phyloP scores from a whole-genome alignment of 148 eudicot species.

The Diospyros kaki region DNA sequence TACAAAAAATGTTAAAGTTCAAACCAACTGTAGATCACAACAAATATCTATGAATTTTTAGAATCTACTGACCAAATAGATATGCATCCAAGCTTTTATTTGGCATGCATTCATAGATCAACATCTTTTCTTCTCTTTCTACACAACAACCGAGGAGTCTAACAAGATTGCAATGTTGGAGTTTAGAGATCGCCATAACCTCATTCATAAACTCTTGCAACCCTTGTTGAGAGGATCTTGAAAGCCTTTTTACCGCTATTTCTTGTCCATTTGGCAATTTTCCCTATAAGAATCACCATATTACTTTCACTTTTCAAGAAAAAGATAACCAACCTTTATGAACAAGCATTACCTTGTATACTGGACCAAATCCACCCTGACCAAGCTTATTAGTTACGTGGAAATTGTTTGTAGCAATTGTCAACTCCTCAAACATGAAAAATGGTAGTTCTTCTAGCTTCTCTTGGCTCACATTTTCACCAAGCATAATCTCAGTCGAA shows the following conservation, averaged over 20 bases:
- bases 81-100: constrained; percentile 38
- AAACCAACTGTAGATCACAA: no score
- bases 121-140: constrained; percentile 30
- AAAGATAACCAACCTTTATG: background rate
- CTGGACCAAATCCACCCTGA: constrained; percentile 55
- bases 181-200: constrained; percentile 36
- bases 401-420: constrained; percentile 42
- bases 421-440: constrained; percentile 30
- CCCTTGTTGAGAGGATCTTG: constrained; percentile 35
- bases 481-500: constrained; percentile 3
- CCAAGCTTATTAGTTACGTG: constrained; percentile 33
- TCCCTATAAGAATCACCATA: constrained; percentile 25
- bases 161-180: constrained; percentile 50
- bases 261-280: constrained; percentile 24
- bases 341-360: constrained; percentile 33
- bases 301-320: background rate
- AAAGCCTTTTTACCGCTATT: constrained; percentile 37
- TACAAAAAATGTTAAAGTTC: background rate
- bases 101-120: constrained; percentile 46
- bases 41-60: no score
- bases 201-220: constrained; percentile 38
- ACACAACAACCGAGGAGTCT: constrained; percentile 38
- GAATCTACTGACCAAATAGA: constrained; percentile 32
- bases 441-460: constrained; percentile 33
- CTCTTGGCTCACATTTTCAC: background rate